Evolutionary conservation across 257 asterid species (phyloP), one percentile per base, ranked within the genome.

Genomic region (Solanum peruvianum): DNA sequence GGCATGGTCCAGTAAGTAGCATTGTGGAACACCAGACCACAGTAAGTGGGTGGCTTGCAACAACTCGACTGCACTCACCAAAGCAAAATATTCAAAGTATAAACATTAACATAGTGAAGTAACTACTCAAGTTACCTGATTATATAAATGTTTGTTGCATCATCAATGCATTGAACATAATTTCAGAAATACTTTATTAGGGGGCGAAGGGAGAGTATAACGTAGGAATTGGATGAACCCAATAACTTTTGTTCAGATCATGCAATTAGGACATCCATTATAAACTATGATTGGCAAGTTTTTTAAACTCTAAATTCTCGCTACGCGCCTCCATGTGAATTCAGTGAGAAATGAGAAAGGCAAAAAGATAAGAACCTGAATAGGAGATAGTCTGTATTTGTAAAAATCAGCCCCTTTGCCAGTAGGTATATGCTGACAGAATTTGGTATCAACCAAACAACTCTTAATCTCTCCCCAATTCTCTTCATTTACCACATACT

Each of bases 31-130:
- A 86, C 52, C 13, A 88, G 62, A 37, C 92, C 94, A 13, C 96
- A 94, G 87, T 88, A 85, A 14, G 29, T 72, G 4, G 95, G 96
- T 70, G 96, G 96, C 88, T 91, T 89, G 92, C 96, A 94, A 86
- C 97, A 94, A 72, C 96, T 93, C 83, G 92, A 90, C 97, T 94
- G 85, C 87, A 75, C 44, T 35, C 25, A 41, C 18, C 14, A n/a
- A 85, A 15, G 15, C 31, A 60, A 4, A 66, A 27, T 41, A 31
- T 20, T 25, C 16, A 20, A 12, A 9, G 13, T 39, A 16, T 15
- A 25, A 2, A 21, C 6, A 21, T 12, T 20, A 35, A 15, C 9
- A 33, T 10, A 7, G 37, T 71, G 76, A 29, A 69, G 7, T 29
- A n/a, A 11, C 33, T n/a, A 56, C 23, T 6, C 64, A 56, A 56